Base-by-base conservation (phyloP, 2,329 filamentous ascomycete genomes). In the Cladosporium sphaerospermum region DNA sequence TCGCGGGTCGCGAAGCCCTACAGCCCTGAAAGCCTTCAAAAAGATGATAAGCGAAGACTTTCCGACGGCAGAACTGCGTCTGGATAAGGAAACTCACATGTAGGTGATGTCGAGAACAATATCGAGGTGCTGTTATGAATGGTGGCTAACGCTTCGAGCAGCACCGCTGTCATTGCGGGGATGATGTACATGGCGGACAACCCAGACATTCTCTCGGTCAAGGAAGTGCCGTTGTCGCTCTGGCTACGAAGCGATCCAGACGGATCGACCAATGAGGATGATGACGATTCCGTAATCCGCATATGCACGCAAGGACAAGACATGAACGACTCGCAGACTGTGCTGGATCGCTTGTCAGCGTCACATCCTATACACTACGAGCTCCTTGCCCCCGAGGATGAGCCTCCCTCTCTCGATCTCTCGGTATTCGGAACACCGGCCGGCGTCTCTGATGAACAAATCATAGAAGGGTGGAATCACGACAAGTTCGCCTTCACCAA, bases 251-350 rank as follows among this genome's bases (percentile, higher is more conserved):
- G 43, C 31, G 43, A 45, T 34, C 23, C 43, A 45, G 43, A 45
- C 31, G 43, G 31, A 11, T 9, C n/a, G n/a, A 34, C 43, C 9
- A 28, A 34, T 45, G 43, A 45, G 43, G 43, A 45, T 11, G 31
- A 34, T 16, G 13, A 28, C 5, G 14, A 45, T 34, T 33, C 43
- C 43, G 43, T 34, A 6, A n/a, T 45, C 43, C 43, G 43, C 9
- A 34, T 45, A 45, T 45, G 43, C 31, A 45, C 31, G 31, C 43
- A 45, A 18, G 43, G 43, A 28, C 43, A 45, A 45, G 31, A 45
- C 14, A 33, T 18, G 43, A 34, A 45, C 8, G 43, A 45, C 43
- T 31, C 31, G 16, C 11, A 9, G 31, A 45, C n/a, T 16, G 31
- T 45, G 14, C 43, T 11, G 31, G 43, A 45, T 16, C 23, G 43